phyloP scores from a whole-genome alignment of 176 grass and related monocot genomes.

The Bolboschoenus planiculmis region DNA sequence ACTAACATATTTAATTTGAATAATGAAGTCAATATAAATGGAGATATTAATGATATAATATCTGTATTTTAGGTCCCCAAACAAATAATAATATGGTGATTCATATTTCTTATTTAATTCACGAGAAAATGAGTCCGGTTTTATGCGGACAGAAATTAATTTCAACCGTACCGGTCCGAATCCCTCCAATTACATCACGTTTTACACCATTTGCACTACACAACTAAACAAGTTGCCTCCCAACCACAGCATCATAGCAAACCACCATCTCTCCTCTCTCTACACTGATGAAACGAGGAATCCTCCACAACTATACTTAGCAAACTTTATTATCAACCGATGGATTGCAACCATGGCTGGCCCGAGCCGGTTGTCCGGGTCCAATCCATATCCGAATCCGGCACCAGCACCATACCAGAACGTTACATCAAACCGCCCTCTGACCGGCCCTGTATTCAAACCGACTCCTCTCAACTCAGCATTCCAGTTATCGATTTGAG shows the following conservation, averaged over 20 bases:
- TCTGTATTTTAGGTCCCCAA: no score
- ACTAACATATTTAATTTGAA: no score
- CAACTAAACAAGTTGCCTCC: background rate
- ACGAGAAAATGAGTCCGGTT: no score
- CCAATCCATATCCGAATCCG: conserved; percentile 63
- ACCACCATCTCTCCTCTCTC: background rate
- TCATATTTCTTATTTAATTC: no score
- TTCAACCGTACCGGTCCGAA: background rate
- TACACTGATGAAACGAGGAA: background rate
- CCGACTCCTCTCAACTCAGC: background rate
- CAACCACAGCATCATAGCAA: background rate
- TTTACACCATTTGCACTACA: background rate
- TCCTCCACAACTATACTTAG: background rate
- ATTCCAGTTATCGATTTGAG: conserved; percentile 73
- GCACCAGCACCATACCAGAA: conserved; percentile 29
- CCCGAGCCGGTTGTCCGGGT: conserved; percentile 75
- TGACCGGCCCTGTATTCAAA: conserved; percentile 28
- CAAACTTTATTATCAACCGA: background rate
- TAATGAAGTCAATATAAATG: no score
- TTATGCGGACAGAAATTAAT: conserved; percentile 3
- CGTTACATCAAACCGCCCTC: conserved; percentile 55
- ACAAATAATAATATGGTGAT: no score
- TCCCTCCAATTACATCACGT: conserved; percentile 6
- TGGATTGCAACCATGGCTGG: conserved; percentile 41
- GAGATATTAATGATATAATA: no score